Evolutionary conservation across 129 eudicot genomes (phyloP).

Genomic region (Flaveria brownii): DNA sequence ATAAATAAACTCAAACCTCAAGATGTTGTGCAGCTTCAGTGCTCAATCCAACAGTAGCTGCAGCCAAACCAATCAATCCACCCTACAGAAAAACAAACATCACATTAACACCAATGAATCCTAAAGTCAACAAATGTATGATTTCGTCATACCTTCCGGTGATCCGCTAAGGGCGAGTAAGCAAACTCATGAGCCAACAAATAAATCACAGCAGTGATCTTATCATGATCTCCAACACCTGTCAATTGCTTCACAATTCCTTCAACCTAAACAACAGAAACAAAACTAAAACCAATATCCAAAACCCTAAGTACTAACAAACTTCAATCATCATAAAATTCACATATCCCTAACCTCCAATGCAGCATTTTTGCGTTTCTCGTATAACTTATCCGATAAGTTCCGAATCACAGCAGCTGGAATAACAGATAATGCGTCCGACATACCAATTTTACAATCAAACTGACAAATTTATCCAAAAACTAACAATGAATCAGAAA

Average conservation of each 20-base stretch:
- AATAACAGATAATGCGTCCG: constrained; percentile 64
- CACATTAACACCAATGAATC: constrained; percentile 9
- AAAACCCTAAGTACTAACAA: neutral
- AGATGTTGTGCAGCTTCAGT: constrained; percentile 87
- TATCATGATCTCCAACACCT: constrained; percentile 68
- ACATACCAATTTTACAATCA: constrained; percentile 41
- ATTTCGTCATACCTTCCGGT: constrained; percentile 56
- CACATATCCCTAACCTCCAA: constrained; percentile 53
- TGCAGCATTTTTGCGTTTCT: constrained; percentile 91
- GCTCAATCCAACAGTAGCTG: constrained; percentile 86
- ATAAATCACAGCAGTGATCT: constrained; percentile 66
- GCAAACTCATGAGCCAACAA: constrained; percentile 73
- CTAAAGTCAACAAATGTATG: neutral
- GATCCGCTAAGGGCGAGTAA: constrained; percentile 70
- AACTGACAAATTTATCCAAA: neutral
- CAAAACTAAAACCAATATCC: constrained; percentile 2
- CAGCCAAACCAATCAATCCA: constrained; percentile 94
- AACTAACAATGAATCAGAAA: neutral
- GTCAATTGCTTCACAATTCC: constrained; percentile 84
- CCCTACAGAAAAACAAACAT: constrained; percentile 52
- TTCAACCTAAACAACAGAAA: constrained; percentile 62
- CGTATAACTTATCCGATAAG: constrained; percentile 83
- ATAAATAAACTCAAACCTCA: constrained; percentile 48
- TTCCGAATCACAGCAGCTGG: constrained; percentile 83
- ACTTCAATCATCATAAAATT: neutral